Evolutionary conservation across 2,329 filamentous ascomycete genomes (phyloP), one percentile per base, ranked within the genome.

Genomic region (Paracoccidioides lutzii): DNA sequence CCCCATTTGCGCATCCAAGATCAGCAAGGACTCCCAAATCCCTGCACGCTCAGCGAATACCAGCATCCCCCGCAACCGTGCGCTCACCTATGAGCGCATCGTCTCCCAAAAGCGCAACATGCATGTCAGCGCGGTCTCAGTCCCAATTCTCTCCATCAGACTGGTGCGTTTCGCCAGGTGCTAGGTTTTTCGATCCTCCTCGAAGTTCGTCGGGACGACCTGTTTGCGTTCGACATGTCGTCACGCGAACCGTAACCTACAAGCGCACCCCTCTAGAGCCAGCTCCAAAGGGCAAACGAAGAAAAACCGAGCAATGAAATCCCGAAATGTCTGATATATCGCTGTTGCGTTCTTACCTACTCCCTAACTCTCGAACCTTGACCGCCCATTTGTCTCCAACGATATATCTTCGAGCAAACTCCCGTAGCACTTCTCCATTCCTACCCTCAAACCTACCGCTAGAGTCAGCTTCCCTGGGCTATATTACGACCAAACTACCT

Each of bases 281-380:
- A 30, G 89, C 90, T 41, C 91, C 90, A 6, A 90, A 90, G 71
- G 90, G 90, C 61, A 97, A 96, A 80, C 83, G 90, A 74, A 85
- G 90, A 75, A 94, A 88, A 76, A 72, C 82, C 7, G 55, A 56
- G 14, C 58, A 62, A 46, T 57, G 58, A 30, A 58, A 12, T 9
- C 4, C 10, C 14, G 14, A 33, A 42, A 41, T 14, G 28, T 10
- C 35, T 45, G 9, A 35, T 37, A 12, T 50, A 32, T 43, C 32
- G 5, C n/a, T 28, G 3, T 51, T 15, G 28, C 38, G n/a, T 46
- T 46, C 15, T 33, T 30, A 33, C 41, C 43, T 40, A 8, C 10
- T 15, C 30, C 5, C n/a, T 8, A 33, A 33, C 32, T 33, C 45
- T 15, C 45, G 30, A 33, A 48, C 45, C 30, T 5, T 15, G 4